Evolutionary conservation across 495 filamentous ascomycete genomes (phyloP).

Genomic region (Penicillium roqueforti): DNA sequence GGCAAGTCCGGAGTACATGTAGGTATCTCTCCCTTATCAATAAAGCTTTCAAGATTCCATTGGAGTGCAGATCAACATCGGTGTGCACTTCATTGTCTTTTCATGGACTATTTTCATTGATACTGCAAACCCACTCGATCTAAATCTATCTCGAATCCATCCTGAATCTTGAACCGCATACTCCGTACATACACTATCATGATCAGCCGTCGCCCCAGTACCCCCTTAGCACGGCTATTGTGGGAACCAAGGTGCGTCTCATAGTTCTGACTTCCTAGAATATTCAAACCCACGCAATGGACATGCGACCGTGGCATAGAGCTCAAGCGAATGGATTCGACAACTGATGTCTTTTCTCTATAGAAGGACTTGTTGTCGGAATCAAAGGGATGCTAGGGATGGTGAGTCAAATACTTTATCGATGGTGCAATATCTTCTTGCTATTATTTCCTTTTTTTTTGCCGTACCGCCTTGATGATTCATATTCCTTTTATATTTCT

Average conservation of each 20-base stretch:
- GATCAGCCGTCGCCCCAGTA: constrained; percentile 12
- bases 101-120: neutral
- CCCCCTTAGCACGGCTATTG: constrained; percentile 30
- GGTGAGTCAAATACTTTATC: constrained; percentile 31
- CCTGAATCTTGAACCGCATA: neutral
- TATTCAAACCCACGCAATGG: neutral
- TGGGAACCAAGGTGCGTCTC: constrained; percentile 39
- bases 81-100: neutral
- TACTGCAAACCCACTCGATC: neutral
- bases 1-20: neutral
- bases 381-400: constrained; percentile 23
- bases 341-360: neutral
- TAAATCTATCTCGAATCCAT: neutral
- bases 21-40: neutral
- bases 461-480: constrained; percentile 25
- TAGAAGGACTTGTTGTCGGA: constrained; percentile 20
- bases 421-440: constrained; percentile 27
- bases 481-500: constrained; percentile 9
- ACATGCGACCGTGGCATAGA: constrained; percentile 15
- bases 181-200: no score
- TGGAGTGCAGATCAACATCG: constrained; percentile 4
- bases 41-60: neutral
- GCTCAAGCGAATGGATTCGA: neutral
- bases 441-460: constrained; percentile 5
- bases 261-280: neutral